Base-by-base conservation (phyloP, 306 rosid species). In the Gillenia trifoliata region DNA sequence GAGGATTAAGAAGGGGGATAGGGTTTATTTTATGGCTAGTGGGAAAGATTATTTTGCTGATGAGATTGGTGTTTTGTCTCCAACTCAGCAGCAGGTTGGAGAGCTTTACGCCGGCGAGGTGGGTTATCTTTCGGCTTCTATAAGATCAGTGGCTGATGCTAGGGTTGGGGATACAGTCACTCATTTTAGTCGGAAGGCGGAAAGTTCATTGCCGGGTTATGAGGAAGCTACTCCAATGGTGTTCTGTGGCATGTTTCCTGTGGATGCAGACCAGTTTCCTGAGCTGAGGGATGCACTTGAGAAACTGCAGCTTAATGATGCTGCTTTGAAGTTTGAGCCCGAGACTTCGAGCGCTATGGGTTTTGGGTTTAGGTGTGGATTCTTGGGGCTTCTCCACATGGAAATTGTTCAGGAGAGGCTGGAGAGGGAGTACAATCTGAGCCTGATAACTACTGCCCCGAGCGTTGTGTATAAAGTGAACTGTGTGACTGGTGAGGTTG, bases 261-360 rank as follows among this genome's bases (percentile, higher is more conserved):
- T 93, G 80, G 98, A 93, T 75, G 97, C 98, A 45, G 98, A 93
- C 86, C 92, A 93, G 97, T 93, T 91, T 71, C 87, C 98, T 31
- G 98, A 91, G 23, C 79, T 93, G 75, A 96, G 98, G 61, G 98
- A 91, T 86, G 97, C 97, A 41, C 96, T 93, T 38, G 97, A 93
- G 88, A 93, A 93, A 82, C 91, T 93, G 77, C 98, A 93, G 83
- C 96, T 93, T 34, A 93, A 93, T 64, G 98, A 93, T 87, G 97
- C 97, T 76, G 97, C 98, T 50, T 79, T 91, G 77, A 91, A 93
- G 97, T 93, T 91, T 86, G 98, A 93, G 83, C 98, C 98, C 5
- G 97, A 93, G 87, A 84, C 91, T 69, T 93, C 97, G 2, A 91
- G 89, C 77, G 98, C 98, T 77, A 93, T 93, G 97, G 98, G 98